Base-by-base conservation (phyloP, 2,329 filamentous ascomycete genomes). In the Didymella sp. region DNA sequence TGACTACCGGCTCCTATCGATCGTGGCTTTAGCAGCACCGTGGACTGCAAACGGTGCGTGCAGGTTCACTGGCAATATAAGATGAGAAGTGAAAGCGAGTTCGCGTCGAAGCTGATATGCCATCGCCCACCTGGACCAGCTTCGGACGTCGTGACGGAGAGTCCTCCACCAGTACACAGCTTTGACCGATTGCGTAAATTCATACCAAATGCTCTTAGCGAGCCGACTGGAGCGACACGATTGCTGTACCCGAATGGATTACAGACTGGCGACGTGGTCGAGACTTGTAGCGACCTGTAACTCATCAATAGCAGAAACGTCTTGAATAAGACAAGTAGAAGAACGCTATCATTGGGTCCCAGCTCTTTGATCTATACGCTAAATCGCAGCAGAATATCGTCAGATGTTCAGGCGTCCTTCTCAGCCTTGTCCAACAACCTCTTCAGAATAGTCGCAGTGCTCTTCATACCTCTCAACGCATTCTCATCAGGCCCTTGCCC, bases 401-500 rank as follows among this genome's bases (percentile, higher is more conserved):
- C 15, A 25, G 4, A 41, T 21, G 8, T 37, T 57, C 37, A 57
- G 5, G 15, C 42, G 12, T 67, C 55, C 58, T 58, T 63, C 50
- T 76, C 70, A 19, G 70, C 63, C 52, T 73, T 63, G 31, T 69
- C 63, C 19, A 75, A 48, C 27, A 96, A 77, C 52, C 89, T 83
- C 56, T 87, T 83, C 66, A 98, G 87, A 27, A 97, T 88, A 58
- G 82, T 81, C 48, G 85, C 81, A 33, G 94, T 79, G 71, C 84
- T 94, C 71, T 87, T 82, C 60, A 97, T 85, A 0, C 93, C 93
- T 31, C 80, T 80, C 28, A 97, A 80, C 13, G 85, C 80, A 71
- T 98, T 98, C 77, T 96, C 89, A 73, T 99, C 95, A 0, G 90
- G 89, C 0, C 94, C 94, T 68, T 89, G 78, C 1, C 92, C 91